Evolutionary conservation across 495 filamentous ascomycete genomes (phyloP).

Genomic region (Neurospora tetraspora): DNA sequence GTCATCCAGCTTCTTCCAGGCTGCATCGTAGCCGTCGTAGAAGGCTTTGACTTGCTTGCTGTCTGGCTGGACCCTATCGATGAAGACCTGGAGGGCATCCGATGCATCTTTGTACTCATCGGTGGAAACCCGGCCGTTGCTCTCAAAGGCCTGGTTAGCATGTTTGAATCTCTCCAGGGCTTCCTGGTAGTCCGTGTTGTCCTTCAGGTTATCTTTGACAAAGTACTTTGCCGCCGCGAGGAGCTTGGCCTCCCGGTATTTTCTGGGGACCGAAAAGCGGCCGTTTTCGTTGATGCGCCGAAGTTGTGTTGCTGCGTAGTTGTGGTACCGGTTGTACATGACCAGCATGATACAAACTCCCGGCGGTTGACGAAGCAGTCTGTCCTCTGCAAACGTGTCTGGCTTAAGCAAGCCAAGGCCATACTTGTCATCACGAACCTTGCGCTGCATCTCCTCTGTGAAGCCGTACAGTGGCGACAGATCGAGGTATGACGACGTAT

Average conservation of each 20-base stretch:
- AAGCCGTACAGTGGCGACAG: constrained; percentile 74
- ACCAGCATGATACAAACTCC: constrained; percentile 65
- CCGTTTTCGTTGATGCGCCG: constrained; percentile 67
- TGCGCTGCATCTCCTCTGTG: constrained; percentile 54
- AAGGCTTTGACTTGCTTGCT: neutral
- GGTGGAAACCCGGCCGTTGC: neutral
- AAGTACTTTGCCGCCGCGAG: constrained; percentile 24
- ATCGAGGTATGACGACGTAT: constrained; percentile 70
- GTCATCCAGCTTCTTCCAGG: constrained; percentile 52
- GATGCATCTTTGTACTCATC: neutral
- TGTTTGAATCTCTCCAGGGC: neutral
- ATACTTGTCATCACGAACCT: constrained; percentile 59
- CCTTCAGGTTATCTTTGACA: neutral
- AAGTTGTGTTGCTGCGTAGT: constrained; percentile 51
- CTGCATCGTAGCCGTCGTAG: constrained; percentile 2
- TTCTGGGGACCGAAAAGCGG: constrained; percentile 48
- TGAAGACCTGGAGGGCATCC: neutral
- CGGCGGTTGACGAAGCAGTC: constrained; percentile 63
- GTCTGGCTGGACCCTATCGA: neutral
- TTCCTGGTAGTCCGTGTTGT: neutral
- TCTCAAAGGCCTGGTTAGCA: neutral
- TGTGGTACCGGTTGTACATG: constrained; percentile 64
- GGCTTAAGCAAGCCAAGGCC: constrained; percentile 58
- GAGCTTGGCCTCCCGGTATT: constrained; percentile 41
- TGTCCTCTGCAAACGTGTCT: constrained; percentile 62